Percentiles rank a stretch among this genome's conserved stretches.
Conservation (phyloP, 176 grass and related monocot species). For the Juncus inflexus region DNA sequence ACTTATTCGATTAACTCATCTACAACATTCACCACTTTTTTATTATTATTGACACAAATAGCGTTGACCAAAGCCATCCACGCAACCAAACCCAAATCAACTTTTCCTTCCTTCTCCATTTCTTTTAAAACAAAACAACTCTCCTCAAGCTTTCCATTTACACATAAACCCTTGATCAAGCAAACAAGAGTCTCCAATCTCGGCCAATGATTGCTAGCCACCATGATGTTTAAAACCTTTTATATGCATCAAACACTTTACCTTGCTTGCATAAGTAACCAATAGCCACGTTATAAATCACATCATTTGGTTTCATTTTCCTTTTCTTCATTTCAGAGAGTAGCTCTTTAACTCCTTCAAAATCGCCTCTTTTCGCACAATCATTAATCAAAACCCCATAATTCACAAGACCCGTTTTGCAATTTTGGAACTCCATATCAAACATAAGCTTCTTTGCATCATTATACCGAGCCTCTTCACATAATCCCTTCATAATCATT, state of each 20-base stretch:
- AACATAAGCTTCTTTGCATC: constrained; percentile 82
- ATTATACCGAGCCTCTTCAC: constrained; percentile 31
- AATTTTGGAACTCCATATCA: constrained; percentile 93
- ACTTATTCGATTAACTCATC: too few relatives aligned
- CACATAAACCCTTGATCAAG: constrained; percentile 31
- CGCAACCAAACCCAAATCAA: constrained; percentile 13
- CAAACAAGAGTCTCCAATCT: constrained; percentile 31
- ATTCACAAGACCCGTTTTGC: constrained; percentile 53
- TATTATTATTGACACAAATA: constrained; percentile 8
- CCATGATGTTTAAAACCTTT: constrained; percentile 46
- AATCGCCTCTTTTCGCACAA: constrained; percentile 32
- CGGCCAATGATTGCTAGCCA: constrained; percentile 51
- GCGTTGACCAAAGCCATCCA: constrained; percentile 20
- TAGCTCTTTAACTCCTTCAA: constrained; percentile 30
- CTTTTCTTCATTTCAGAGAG: constrained; percentile 68
- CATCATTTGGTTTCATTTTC: constrained; percentile 43
- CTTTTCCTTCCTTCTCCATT: constrained; percentile 32
- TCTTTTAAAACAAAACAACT: constrained; percentile 56
- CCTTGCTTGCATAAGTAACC: constrained; percentile 48
- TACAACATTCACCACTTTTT: neutral
- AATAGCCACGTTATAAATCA: constrained; percentile 54
- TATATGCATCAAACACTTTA: constrained; percentile 46
- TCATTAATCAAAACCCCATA: constrained; percentile 75
- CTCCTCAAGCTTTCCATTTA: constrained; percentile 31
- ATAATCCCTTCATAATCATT: constrained; percentile 59